Conservation (phyloP, 805 yeast genomes). For the Cyberlindnera xylosilytica region DNA sequence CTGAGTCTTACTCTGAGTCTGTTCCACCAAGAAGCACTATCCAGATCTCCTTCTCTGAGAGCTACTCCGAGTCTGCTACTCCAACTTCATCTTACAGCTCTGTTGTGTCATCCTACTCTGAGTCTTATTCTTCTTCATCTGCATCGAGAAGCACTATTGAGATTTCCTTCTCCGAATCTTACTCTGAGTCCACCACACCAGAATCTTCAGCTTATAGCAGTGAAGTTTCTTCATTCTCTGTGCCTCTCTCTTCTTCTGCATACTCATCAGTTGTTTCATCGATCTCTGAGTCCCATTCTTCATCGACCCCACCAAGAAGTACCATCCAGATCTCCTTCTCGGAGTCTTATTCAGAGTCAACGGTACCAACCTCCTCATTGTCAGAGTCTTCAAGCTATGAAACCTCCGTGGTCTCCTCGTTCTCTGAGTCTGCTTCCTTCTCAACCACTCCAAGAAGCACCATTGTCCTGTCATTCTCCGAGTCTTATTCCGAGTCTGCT, state of each 20-base stretch:
- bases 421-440: too few species aligned
- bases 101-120: too few species aligned
- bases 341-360: neutral
- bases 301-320: neutral
- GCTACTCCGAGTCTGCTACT: too few species aligned
- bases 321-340: neutral
- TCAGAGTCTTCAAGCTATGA: too few species aligned
- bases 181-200: neutral
- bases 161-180: neutral
- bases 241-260: too few species aligned
- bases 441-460: too few species aligned
- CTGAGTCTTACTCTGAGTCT: neutral
- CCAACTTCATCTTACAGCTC: too few species aligned
- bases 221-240: neutral
- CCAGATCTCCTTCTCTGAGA: too few species aligned
- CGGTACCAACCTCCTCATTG: neutral
- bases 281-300: neutral
- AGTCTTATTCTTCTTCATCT: too few species aligned
- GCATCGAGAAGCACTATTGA: too few species aligned
- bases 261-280: neutral
- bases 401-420: too few species aligned
- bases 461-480: neutral
- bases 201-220: neutral
- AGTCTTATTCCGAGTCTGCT: neutral
- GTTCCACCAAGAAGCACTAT: neutral